phyloP scores from a whole-genome alignment of 1,284 basidiomycete species.

The Quambalaria eucalypti region DNA sequence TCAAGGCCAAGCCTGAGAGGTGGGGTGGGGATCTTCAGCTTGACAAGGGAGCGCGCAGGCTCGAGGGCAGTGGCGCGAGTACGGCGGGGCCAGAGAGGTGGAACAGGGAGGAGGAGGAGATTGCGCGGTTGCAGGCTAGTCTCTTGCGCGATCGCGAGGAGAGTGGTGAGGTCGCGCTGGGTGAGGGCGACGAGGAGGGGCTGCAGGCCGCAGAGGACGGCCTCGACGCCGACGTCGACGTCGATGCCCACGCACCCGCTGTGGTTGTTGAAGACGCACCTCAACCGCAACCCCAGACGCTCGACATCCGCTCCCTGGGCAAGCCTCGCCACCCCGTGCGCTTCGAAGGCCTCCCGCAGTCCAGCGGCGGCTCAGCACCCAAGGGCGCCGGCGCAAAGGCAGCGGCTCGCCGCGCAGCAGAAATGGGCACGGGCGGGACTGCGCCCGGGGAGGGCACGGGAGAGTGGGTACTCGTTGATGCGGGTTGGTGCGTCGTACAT shows the following conservation, averaged over 20 bases:
- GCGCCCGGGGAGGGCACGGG: constrained; percentile 16
- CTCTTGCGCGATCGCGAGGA: no score
- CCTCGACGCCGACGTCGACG: neutral
- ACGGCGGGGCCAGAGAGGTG: neutral
- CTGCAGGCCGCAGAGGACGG: neutral
- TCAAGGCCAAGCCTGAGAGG: constrained; percentile 19
- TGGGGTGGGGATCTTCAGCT: constrained; percentile 10
- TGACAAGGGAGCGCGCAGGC: constrained; percentile 14
- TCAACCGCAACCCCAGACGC: no score
- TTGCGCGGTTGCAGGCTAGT: no score
- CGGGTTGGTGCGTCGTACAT: constrained; percentile 45
- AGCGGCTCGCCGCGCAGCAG: neutral
- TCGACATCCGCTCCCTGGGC: neutral
- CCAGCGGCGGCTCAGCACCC: neutral
- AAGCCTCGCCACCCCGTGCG: constrained; percentile 18
- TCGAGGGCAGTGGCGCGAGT: neutral
- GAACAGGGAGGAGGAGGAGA: constrained; percentile 13
- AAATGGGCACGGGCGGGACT: neutral
- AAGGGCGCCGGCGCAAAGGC: neutral
- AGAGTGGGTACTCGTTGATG: constrained; percentile 44
- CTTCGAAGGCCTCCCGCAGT: constrained; percentile 11
- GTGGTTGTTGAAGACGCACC: no score
- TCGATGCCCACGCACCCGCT: no score
- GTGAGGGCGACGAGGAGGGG: constrained; percentile 2
- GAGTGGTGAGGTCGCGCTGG: neutral